Base-by-base conservation (phyloP, 2,329 filamentous ascomycete genomes). In the Fusarium domesticum region DNA sequence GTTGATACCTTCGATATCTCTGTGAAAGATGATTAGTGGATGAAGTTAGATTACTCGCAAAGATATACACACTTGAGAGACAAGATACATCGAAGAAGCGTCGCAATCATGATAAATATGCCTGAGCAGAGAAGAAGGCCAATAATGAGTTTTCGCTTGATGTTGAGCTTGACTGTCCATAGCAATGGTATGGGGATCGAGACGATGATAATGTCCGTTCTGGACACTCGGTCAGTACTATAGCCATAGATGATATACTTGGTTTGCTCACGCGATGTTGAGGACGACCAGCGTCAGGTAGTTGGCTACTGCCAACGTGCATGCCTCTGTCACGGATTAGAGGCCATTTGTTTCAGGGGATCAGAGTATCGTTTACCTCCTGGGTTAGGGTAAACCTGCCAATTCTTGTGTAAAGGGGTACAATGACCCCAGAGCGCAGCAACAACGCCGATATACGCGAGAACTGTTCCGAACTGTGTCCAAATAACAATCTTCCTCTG, bases 91-190 rank as follows among this genome's bases (percentile, higher is more conserved):
- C 70, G 69, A 28, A 73, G 57, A 0, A 73, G 48, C 1, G 70
- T 65, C 17, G 69, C 69, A 6, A 66, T 50, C 47, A 73, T 70
- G 42, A 72, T 65, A 46, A 73, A 73, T n/a, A 73, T 31, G 4
- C 70, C 69, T 3, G 69, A 68, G 39, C 67, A 73, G 10, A 73
- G 67, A 0, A 71, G 58, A 5, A 69, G 20, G 1, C 64, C 63
- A 34, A 71, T 65, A 14, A 68, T 53, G 3, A 72, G 15, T 53
- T 73, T 72, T 40, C 67, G 58, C 31, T 61, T 57, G 4, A 67
- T 33, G 17, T 56, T 62, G 41, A 72, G 58, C 36, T 67, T 67
- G 2, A 70, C 68, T 35, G 62, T 66, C 60, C 63, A 67, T 3
- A 73, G 48, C 3, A 73, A 45, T 8, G 70, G 69, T 1, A 73